Base-by-base conservation (phyloP, 225 moss, liverwort and hornwort genomes). In the Bryoerythrophyllum caledonicum region DNA sequence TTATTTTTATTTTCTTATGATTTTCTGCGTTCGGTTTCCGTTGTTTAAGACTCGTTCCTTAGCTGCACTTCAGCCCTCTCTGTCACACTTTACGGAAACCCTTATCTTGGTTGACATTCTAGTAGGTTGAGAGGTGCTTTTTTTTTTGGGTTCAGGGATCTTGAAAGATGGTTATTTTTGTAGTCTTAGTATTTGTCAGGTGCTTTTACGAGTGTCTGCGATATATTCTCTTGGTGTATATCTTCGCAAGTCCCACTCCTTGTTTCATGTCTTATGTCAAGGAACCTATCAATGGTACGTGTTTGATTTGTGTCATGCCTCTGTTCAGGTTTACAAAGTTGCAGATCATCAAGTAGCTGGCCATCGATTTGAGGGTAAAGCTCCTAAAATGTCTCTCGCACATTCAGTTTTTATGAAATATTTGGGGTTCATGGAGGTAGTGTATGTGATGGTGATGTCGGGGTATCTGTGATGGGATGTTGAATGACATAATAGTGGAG, bases 321-420 rank as follows among this genome's bases (percentile, higher is more conserved):
- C 44, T 43, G 8, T 72, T 30, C 82, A 99, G 97, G 73, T 73
- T 51, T 87, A 93, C 34, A 86, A 80, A 71, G 89, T 90, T 52
- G 95, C 95, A 35, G 79, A 83, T 19, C 85, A 93, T 91, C 99
- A 99, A 85, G 95, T 99, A 38, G 99, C 99, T 8, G 99, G 99
- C 38, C 99, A 99, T 86, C 81, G 95, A 65, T 93, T 77, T 71
- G 89, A 83, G 21, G 90, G 99, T 94, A 75, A 71, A 72, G 27
- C 14, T 70, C 66, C 6, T 60, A 44, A 16, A 5, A 32, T 20
- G 23, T 41, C 59, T 20, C 13, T n/a, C 7, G 44, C n/a, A 30
- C n/a, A 9, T 7, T 13, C 41, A 41, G 58, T 43, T 53, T 9
- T 17, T 41, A 6, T 10, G 1, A 32, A 26, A 34, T 26, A 41